These are phyloP conservation scores for Podaxis mareebaensis DNA, from an alignment of 768 basidiomycete genomes.

Conservation along the genomic window DNA sequence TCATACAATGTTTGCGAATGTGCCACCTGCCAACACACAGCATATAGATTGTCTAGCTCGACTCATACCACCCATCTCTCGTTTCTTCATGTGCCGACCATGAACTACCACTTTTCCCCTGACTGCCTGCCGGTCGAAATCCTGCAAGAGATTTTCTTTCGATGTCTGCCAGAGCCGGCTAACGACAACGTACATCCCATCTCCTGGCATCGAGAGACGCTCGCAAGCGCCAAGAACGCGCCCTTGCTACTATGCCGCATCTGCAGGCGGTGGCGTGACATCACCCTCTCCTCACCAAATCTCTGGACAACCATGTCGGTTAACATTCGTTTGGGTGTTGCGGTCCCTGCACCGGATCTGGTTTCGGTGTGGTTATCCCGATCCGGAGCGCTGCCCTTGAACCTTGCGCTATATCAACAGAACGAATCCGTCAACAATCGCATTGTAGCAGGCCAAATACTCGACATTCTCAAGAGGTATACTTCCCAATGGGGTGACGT, in stretches of 20 bases:
- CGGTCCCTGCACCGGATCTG: constrained; percentile 30
- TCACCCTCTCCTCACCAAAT: constrained; percentile 36
- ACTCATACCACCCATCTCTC: background rate
- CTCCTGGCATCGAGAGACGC: constrained; percentile 18
- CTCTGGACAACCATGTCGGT: constrained; percentile 42
- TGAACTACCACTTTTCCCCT: background rate
- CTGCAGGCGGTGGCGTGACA: constrained; percentile 41
- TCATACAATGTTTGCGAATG: constrained; percentile 7
- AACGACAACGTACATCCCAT: constrained; percentile 16
- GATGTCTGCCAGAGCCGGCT: constrained; percentile 19
- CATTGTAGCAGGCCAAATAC: constrained; percentile 27
- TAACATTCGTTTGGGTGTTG: constrained; percentile 28
- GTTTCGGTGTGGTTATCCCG: constrained; percentile 33
- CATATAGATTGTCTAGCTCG: constrained; percentile 7
- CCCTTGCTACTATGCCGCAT: constrained; percentile 42
- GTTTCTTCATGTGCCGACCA: background rate
- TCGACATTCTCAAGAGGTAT: constrained; percentile 31
- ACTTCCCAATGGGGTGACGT: constrained; percentile 33
- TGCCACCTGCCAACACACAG: background rate
- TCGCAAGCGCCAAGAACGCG: constrained; percentile 21
- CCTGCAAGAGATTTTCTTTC: constrained; percentile 18
- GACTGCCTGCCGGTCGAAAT: constrained; percentile 12
- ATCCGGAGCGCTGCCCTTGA: constrained; percentile 33
- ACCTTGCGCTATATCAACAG: constrained; percentile 31
- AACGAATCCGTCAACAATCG: constrained; percentile 33